Evolutionary conservation across 768 basidiomycete species (phyloP), one percentile per base, ranked within the genome.

Genomic region (Paxillus involutus): DNA sequence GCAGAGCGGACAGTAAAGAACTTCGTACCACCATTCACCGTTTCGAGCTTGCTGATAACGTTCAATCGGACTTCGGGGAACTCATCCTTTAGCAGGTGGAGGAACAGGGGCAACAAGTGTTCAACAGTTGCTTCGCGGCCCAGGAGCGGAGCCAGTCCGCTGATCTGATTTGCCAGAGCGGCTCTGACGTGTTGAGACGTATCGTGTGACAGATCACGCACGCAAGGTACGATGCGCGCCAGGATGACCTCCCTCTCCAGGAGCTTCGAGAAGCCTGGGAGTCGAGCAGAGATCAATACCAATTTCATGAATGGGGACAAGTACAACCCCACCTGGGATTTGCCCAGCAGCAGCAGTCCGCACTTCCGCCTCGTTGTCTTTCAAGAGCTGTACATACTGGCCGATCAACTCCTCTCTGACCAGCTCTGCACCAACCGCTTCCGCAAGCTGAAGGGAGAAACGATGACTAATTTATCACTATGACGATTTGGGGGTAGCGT

Each of bases 331-430:
- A 95, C 96, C 96, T 71, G 97, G 97, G 59, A 99, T 92, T 71
- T 98, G 97, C 37, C 91, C 92, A 37, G 96, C 86, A 48, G 90
- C 94, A 41, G 97, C 96, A 47, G 95, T 98, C 59, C 95, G 85
- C 40, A 98, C 97, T 73, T 99, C 97, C 17, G 97, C 97, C 73
- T 99, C 97, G 64, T 96, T 96, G 67, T 99, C 97, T 72, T 98
- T 98, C 66, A 99, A 76, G 52, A 99, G 79, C 54, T 91, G 87
- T 6, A 98, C 93, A 70, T 89, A 98, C 58, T 96, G 94, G 29
- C 84, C 84, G 59, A 95, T 94, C 56, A 98, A 75, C 67, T 99
- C 97, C 61, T 98, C 96, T 59, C 93, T 81, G 43, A 97, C 91
- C 51, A 98, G 81, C 46, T 94, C 93, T 55, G 80, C 75, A 4